phyloP scores from a whole-genome alignment of 1,139 yeast genomes.

The Zygosaccharomyces pseudobailii region DNA sequence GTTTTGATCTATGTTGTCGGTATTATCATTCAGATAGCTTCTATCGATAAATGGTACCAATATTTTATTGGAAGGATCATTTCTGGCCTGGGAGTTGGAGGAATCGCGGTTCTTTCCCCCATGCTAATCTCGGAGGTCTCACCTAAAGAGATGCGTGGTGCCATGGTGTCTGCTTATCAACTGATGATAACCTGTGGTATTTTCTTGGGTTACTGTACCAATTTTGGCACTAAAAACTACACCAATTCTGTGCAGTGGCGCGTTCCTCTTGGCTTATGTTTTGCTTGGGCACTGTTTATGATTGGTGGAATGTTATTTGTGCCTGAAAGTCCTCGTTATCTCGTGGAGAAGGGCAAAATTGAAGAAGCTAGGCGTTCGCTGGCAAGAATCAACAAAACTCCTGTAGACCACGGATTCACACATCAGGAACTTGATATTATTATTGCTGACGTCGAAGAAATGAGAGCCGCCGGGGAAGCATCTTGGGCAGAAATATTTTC shows the following conservation, averaged over 20 bases:
- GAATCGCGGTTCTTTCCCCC: constrained; percentile 57
- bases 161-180: constrained; percentile 59
- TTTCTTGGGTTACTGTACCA: constrained; percentile 58
- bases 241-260: constrained; percentile 56
- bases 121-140: constrained; percentile 62
- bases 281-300: constrained; percentile 42
- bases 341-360: constrained; percentile 47
- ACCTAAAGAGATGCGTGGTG: constrained; percentile 66
- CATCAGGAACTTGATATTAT: constrained; percentile 54
- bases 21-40: constrained; percentile 57
- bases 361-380: constrained; percentile 56
- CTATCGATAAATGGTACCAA: constrained; percentile 49
- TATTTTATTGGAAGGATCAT: constrained; percentile 58
- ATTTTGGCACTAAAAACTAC: constrained; percentile 51
- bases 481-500: constrained; percentile 54
- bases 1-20: constrained; percentile 59
- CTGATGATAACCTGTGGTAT: constrained; percentile 61
- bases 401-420: constrained; percentile 51
- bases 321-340: constrained; percentile 79
- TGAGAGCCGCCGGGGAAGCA: constrained; percentile 55
- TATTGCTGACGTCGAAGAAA: constrained; percentile 59
- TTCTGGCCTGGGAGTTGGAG: constrained; percentile 64
- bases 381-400: constrained; percentile 54
- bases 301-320: constrained; percentile 55
- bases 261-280: constrained; percentile 53